Evolutionary conservation across 1,284 basidiomycete genomes (phyloP), one percentile per base, ranked within the genome.

Genomic region (Moniliophthora roreri): DNA sequence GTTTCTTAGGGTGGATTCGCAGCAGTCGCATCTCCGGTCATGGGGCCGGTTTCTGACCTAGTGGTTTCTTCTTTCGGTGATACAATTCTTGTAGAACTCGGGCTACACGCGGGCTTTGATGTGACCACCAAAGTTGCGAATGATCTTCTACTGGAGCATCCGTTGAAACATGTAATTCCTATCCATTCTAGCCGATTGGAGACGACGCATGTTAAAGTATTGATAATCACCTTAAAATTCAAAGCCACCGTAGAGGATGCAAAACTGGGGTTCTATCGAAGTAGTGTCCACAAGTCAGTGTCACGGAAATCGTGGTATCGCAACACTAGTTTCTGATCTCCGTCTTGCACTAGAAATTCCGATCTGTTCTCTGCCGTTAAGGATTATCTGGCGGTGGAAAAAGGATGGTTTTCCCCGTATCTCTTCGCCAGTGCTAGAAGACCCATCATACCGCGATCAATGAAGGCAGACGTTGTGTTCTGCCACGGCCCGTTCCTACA

Each of bases 391-490:
- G 75, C 82, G 0, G 69, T 80, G 3, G 79, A 84, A 65, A 85
- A 85, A 62, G 84, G 82, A 11, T 85, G 83, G 83, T 84, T 85
- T 66, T 81, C 77, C 21, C 81, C 85, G 0, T 85, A 85, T 62
- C 70, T 86, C 0, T 86, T 84, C 60, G 82, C 83, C 3, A 85
- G 81, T 54, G 76, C 74, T 7, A 73, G 81, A 15, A 66, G 82
- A 50, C 83, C 83, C 1, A 73, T 79, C 59, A 85, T 83, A 53
- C 83, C 80, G 0, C 73, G 84, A 36, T 75, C 75, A 11, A 80
- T 85, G 76, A 84, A 76, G 62, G 83, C 84, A 23, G 85, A 86
- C 64, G 66, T 86, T 7, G 66, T 85, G n/a, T 85, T 85, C 61
- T 85, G 80, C 58, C 82, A 86, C 63, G 81, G 81, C 1, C 84